A percentile compares a stretch with the other conserved stretches of the same genome.
Evolutionary conservation across 768 basidiomycete species (phyloP).

Genomic region (Neoboletus magnificus): DNA sequence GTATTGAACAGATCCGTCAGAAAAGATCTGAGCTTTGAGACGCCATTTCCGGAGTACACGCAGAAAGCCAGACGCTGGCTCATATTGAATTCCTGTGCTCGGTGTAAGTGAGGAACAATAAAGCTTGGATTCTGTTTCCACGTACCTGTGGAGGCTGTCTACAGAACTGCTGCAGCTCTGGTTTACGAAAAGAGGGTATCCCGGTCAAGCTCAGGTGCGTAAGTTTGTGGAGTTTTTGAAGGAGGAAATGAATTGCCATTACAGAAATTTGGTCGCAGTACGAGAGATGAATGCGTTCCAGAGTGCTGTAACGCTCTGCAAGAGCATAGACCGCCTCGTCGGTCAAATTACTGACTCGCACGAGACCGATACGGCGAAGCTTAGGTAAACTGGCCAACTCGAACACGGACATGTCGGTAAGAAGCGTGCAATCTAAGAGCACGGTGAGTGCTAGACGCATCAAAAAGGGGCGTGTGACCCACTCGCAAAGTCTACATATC

Average conservation of each 20-base stretch:
- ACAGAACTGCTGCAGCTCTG: constrained; percentile 87
- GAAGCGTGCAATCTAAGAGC: constrained; percentile 66
- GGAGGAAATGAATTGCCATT: constrained; percentile 84
- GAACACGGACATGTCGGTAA: constrained; percentile 93
- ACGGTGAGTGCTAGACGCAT: constrained; percentile 7
- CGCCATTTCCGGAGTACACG: constrained; percentile 93
- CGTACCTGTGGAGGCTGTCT: constrained; percentile 80
- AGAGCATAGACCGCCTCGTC: constrained; percentile 91
- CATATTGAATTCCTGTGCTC: constrained; percentile 78
- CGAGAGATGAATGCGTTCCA: constrained; percentile 95
- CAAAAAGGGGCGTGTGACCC: constrained; percentile 30
- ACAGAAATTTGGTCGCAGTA: constrained; percentile 96
- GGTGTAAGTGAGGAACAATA: constrained; percentile 9
- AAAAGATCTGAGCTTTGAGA: constrained; percentile 75
- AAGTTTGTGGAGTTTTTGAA: constrained; percentile 84
- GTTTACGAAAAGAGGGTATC: constrained; percentile 84
- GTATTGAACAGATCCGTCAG: constrained; percentile 73
- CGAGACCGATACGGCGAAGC: constrained; percentile 90
- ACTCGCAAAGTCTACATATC: constrained; percentile 98
- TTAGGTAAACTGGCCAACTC: constrained; percentile 87
- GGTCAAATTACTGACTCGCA: constrained; percentile 88
- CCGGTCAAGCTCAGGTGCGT: constrained; percentile 98
- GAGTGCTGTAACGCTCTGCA: constrained; percentile 76
- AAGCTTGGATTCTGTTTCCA: constrained; percentile 11
- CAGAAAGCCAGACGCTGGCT: constrained; percentile 90